These are phyloP conservation scores for Fusarium hainanense DNA, from an alignment of 2,329 filamentous ascomycete genomes.

Conservation along the genomic window DNA sequence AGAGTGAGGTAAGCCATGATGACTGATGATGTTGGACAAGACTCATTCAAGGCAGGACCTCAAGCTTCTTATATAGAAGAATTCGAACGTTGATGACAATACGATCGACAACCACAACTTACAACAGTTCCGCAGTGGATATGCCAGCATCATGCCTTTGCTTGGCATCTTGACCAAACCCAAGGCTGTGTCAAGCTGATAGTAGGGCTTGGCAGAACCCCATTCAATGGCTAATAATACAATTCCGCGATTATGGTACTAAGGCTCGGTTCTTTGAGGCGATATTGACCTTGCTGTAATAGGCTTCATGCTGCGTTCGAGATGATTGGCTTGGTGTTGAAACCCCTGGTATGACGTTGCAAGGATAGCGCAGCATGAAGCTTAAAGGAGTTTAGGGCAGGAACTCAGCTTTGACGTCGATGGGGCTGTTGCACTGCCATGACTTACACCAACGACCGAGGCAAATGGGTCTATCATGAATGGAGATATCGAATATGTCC, in stretches of 20 bases:
- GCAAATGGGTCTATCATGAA: not conserved
- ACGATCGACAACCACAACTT: not conserved
- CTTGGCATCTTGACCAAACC: not conserved
- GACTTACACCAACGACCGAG: not conserved
- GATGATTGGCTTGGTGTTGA: constrained; percentile 1
- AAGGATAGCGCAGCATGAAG: constrained; percentile 17
- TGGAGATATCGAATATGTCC: too few species aligned
- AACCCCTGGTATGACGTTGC: not conserved
- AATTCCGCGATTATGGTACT: not conserved
- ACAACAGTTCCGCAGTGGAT: constrained; percentile 4
- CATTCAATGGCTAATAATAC: not conserved
- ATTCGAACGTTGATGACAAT: not conserved
- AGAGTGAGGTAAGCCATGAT: constrained; percentile 19
- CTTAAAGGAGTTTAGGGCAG: constrained; percentile 9
- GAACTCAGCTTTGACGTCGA: constrained; percentile 1
- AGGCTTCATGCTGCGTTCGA: constrained; percentile 1
- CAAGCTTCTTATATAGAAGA: not conserved
- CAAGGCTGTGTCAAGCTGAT: not conserved
- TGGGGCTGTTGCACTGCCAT: not conserved
- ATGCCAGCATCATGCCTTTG: not conserved
- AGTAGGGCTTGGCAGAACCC: not conserved
- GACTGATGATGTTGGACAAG: not conserved
- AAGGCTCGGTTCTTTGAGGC: not conserved
- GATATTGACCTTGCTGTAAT: constrained; percentile 10
- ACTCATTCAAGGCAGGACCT: fast-evolving